Conservation (phyloP, 345 rosid species). For the Orychophragmus violaceus region DNA sequence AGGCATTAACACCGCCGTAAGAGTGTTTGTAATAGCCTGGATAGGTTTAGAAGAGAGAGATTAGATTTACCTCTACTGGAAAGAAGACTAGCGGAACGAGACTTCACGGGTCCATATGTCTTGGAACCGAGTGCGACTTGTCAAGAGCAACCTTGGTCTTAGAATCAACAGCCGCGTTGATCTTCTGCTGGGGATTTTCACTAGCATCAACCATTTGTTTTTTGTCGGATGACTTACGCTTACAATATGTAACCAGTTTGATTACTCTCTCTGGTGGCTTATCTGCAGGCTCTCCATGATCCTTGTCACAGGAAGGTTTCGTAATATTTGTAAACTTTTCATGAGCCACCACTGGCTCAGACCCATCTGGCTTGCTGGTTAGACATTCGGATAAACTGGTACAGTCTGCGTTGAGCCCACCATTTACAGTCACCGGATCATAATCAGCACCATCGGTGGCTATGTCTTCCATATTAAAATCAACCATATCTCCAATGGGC, state of each 20-base stretch:
- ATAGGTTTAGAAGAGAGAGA: neutral
- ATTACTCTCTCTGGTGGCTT: conserved; percentile 27
- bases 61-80: neutral
- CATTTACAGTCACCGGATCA: conserved; percentile 1
- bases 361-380: conserved; percentile 4
- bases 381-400: conserved; percentile 3
- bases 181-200: conserved; percentile 16
- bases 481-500: conserved; percentile 7
- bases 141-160: conserved; percentile 15
- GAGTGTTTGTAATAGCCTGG: neutral
- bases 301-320: neutral
- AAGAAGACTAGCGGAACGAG: neutral
- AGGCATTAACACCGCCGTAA: neutral
- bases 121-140: conserved; percentile 1
- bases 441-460: neutral
- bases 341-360: conserved; percentile 10
- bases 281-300: conserved; percentile 9
- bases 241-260: conserved; percentile 30
- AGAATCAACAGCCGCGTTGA: conserved; percentile 3
- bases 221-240: conserved; percentile 26
- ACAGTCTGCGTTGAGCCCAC: neutral
- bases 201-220: conserved; percentile 12
- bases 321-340: conserved; percentile 3
- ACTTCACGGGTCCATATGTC: conserved; percentile 2
- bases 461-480: neutral